Conservation (phyloP, 768 basidiomycete species). For the Russula sp. region DNA sequence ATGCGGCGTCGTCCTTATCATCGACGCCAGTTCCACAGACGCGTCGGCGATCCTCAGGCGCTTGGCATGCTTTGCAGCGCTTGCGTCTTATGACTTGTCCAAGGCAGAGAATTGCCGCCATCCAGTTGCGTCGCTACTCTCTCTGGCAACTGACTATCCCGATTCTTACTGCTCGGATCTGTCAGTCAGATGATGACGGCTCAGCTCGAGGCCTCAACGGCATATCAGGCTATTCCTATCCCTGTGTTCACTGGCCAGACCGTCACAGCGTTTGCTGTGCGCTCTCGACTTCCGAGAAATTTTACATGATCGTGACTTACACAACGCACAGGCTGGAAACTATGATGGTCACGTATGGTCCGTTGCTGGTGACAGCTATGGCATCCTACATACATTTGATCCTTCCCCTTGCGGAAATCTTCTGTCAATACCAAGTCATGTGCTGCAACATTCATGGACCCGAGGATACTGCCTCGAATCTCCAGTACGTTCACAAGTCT, state of each 20-base stretch:
- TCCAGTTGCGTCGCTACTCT: constrained; percentile 9
- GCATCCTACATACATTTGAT: constrained; percentile 10
- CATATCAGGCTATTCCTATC: constrained; percentile 11
- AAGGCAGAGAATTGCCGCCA: constrained; percentile 9
- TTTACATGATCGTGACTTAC: neutral
- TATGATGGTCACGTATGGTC: constrained; percentile 3
- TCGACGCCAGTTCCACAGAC: neutral
- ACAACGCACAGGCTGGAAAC: constrained; percentile 3
- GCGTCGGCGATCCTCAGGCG: neutral
- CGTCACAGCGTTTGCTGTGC: constrained; percentile 15
- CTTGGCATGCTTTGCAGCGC: constrained; percentile 9
- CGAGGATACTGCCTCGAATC: constrained; percentile 5
- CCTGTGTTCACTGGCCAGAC: neutral
- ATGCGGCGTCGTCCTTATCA: neutral
- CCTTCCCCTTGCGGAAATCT: neutral
- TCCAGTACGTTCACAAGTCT: constrained; percentile 1
- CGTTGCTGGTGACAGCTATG: constrained; percentile 16
- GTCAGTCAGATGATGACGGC: constrained; percentile 11
- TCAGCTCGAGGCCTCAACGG: constrained; percentile 6
- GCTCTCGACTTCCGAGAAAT: neutral
- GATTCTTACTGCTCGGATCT: neutral
- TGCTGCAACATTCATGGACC: constrained; percentile 11
- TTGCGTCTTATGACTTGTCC: constrained; percentile 5
- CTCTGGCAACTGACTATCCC: neutral
- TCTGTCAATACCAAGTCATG: neutral